A percentile compares a stretch with the other conserved stretches of the same genome.
Evolutionary conservation across 768 basidiomycete genomes (phyloP).

Genomic region (Naematelia encephala): DNA sequence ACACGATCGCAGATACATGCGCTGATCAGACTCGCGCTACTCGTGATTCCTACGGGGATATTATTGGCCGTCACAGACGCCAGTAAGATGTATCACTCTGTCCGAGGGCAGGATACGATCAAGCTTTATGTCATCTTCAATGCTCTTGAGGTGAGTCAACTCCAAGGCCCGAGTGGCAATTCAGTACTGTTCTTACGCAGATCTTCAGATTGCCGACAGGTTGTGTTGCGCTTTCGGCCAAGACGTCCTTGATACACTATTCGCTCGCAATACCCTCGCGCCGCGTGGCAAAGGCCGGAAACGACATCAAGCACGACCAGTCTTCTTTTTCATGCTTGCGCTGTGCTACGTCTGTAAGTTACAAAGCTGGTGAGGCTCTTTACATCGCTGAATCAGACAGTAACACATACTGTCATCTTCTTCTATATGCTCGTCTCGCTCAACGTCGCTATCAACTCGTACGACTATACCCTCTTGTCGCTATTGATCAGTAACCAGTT

Average conservation of each 20-base stretch:
- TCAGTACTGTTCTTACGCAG: not conserved
- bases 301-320: constrained; percentile 62
- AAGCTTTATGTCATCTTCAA: constrained; percentile 99
- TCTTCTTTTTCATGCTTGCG: constrained; percentile 78
- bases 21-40: constrained; percentile 72
- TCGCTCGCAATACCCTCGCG: constrained; percentile 84
- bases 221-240: constrained; percentile 95
- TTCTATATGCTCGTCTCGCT: constrained; percentile 90
- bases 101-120: constrained; percentile 96
- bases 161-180: not conserved
- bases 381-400: constrained; percentile 52
- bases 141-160: constrained; percentile 78
- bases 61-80: constrained; percentile 83
- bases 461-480: constrained; percentile 90
- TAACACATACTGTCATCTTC: constrained; percentile 86
- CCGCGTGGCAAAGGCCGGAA: constrained; percentile 56
- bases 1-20: constrained; percentile 62
- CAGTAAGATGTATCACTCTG: constrained; percentile 96
- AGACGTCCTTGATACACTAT: constrained; percentile 92
- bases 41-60: constrained; percentile 69
- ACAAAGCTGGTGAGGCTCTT: too few relatives aligned
- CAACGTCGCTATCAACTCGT: constrained; percentile 97
- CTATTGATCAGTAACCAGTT: constrained; percentile 96
- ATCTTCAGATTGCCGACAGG: constrained; percentile 79
- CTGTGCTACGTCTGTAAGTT: constrained; percentile 73